phyloP scores from a whole-genome alignment of 208 protist genomes.

The Angomonas desouzai region DNA sequence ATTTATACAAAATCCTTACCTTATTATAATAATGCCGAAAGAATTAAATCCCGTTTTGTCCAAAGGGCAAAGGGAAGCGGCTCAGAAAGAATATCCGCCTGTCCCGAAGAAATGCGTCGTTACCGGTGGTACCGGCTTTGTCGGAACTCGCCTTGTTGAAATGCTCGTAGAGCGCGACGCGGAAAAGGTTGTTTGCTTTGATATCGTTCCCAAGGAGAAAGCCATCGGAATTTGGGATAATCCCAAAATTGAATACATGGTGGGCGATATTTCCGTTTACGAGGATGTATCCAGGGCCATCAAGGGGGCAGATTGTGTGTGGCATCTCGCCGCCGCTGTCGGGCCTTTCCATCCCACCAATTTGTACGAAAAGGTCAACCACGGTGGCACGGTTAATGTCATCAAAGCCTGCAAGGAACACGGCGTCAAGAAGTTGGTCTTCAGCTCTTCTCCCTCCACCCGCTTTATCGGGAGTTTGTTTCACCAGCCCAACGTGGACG shows the following conservation, averaged over 20 bases:
- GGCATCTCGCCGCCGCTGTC: conserved; percentile 92
- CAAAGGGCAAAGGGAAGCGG: conserved; percentile 51
- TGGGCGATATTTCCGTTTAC: conserved; percentile 87
- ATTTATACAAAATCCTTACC: conserved; percentile 11
- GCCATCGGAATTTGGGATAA: conserved; percentile 70
- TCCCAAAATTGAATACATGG: conserved; percentile 86
- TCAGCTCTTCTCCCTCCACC: conserved; percentile 93
- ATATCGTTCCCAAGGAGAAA: conserved; percentile 86
- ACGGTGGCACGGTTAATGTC: conserved; percentile 91
- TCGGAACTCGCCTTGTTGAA: conserved; percentile 92
- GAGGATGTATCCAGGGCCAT: conserved; percentile 68
- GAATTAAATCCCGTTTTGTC: conserved; percentile 66
- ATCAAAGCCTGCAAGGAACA: conserved; percentile 89
- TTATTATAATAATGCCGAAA: neutral
- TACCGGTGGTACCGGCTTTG: conserved; percentile 94
- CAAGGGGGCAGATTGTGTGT: conserved; percentile 91
- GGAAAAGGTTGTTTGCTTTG: conserved; percentile 85
- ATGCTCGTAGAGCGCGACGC: conserved; percentile 95
- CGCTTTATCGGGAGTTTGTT: conserved; percentile 90
- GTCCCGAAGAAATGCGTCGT: conserved; percentile 90
- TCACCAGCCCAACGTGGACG: conserved; percentile 88
- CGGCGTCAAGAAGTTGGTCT: conserved; percentile 90
- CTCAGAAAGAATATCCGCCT: conserved; percentile 40
- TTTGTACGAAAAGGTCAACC: conserved; percentile 90
- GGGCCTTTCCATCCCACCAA: conserved; percentile 91